Conservation (phyloP, 169 alveolate species). For the Toxoplasma gondii region DNA sequence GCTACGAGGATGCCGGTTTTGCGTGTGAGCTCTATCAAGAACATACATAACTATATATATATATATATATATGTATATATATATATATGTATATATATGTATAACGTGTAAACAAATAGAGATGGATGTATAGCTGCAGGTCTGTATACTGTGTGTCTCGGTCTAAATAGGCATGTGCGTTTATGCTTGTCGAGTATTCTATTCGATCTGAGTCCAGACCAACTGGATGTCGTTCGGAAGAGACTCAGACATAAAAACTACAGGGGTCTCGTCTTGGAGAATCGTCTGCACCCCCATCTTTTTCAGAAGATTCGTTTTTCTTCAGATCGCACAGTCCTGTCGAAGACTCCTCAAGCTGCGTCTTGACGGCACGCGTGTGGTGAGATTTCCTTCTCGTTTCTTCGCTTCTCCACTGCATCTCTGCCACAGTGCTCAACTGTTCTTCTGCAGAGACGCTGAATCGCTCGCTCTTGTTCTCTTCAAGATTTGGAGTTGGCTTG, state of each 20-base stretch:
- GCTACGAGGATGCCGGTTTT: background rate
- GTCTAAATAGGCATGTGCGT: background rate
- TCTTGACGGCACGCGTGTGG: conserved; percentile 57
- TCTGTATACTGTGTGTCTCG: background rate
- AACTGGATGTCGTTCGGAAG: too few species aligned
- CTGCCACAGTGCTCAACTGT: background rate
- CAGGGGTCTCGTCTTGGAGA: too few species aligned
- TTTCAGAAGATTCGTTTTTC: background rate
- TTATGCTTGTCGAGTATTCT: background rate
- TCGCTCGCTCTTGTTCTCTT: too few species aligned
- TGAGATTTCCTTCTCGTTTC: background rate
- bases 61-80: background rate
- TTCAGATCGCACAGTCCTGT: conserved; percentile 52
- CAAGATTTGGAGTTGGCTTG: too few species aligned
- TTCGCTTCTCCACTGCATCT: background rate
- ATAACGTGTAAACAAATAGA: background rate
- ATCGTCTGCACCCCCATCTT: too few species aligned
- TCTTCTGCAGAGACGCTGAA: too few species aligned
- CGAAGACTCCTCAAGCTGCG: conserved; percentile 51
- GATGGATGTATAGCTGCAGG: background rate
- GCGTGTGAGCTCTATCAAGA: background rate
- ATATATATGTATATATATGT: background rate
- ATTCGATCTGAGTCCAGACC: too few species aligned
- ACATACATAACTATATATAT: background rate
- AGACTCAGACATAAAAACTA: too few species aligned